Evolutionary conservation across 306 rosid genomes (phyloP).

Genomic region (Hylodesmum podocarpum): DNA sequence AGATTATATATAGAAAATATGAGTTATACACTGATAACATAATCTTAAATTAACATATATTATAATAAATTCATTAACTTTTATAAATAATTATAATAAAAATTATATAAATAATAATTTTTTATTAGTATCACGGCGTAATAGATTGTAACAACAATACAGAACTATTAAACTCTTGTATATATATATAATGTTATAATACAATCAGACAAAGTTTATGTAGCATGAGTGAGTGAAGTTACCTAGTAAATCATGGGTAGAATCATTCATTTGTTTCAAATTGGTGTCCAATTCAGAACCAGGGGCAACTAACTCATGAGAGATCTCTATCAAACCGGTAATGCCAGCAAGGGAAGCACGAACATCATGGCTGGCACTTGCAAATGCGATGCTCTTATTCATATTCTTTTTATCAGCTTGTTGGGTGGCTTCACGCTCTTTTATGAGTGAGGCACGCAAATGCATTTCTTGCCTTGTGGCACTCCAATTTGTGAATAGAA

Average conservation of each 20-base stretch:
- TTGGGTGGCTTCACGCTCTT: constrained; percentile 69
- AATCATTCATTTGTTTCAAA: constrained; percentile 56
- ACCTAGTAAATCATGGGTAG: constrained; percentile 72
- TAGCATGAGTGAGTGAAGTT: constrained; percentile 4
- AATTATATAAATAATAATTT: too few relatives aligned
- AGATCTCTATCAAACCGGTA: constrained; percentile 60
- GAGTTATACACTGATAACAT: too few relatives aligned
- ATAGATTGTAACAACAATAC: too few relatives aligned
- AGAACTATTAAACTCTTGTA: too few relatives aligned
- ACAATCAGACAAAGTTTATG: not conserved
- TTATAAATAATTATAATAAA: too few relatives aligned
- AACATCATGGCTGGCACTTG: constrained; percentile 77
- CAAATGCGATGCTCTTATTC: constrained; percentile 72
- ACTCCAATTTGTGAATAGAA: constrained; percentile 26
- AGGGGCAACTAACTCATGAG: constrained; percentile 28
- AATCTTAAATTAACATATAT: too few relatives aligned
- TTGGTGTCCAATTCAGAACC: constrained; percentile 49
- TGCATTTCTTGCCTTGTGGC: constrained; percentile 55
- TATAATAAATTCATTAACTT: too few relatives aligned
- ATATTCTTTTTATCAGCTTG: constrained; percentile 75
- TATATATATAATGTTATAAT: too few relatives aligned
- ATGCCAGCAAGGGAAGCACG: constrained; percentile 67
- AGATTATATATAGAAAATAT: too few relatives aligned
- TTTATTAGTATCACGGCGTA: too few relatives aligned
- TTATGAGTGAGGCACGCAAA: constrained; percentile 57